Evolutionary conservation across 306 rosid genomes (phyloP), one percentile per base, ranked within the genome.

Genomic region (Prosopis cineraria): DNA sequence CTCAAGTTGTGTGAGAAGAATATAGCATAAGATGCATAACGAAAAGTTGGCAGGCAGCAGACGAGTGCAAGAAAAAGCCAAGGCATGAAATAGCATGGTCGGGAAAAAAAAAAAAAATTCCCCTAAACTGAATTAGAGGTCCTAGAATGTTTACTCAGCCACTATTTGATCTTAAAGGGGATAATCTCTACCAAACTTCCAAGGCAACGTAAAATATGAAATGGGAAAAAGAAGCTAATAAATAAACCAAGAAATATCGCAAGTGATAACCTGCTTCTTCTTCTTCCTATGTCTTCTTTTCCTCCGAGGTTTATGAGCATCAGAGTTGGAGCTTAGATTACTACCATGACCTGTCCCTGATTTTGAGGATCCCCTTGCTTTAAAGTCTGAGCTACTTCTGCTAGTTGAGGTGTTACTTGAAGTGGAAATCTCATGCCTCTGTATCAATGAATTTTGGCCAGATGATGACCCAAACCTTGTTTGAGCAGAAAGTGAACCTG

Each of bases 281-380:
- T 89, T 93, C 90, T 95, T 95, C 89, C 90, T 95, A 68, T 86
- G 97, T 85, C 99, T 93, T 84, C 99, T 88, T 89, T 95, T 95
- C 80, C 97, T 89, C 76, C 91, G 79, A 50, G 99, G 97, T 74
- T 95, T 95, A 82, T 88, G 96, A 70, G 99, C 99, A 85, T 95
- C 99, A 31, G 98, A 95, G 84, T 95, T 95, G 83, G 99, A 95
- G 84, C 99, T 95, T 74, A 95, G 70, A 80, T 89, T 91, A 82
- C 99, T 95, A 63, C 98, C 90, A 40, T 86, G 96, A 79, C 91
- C 78, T 11, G 96, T 89, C 58, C 85, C 86, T 8, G 96, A 92
- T 83, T 89, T 89, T n/a, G 97, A 91, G 65, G 92, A 82, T 81
- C 81, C 89, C 88, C 90, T 82, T 60, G 78, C 81, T 62, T 71